Conservation (phyloP, 306 rosid genomes). For the Lotus japonicus region DNA sequence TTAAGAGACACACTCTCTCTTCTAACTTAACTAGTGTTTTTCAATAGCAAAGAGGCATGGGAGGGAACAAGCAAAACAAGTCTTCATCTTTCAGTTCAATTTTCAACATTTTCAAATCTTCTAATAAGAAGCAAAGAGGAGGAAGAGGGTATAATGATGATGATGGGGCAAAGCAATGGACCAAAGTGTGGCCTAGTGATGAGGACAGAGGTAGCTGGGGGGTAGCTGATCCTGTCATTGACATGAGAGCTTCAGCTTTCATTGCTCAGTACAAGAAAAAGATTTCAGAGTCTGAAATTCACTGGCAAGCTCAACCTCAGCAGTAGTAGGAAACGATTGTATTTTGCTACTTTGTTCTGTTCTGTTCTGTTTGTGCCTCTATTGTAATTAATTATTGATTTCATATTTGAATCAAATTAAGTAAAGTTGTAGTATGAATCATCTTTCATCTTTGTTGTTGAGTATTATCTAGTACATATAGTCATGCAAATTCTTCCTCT, state of each 20-base stretch:
- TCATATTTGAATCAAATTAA: too few relatives aligned
- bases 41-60: slow-evolving; percentile 36
- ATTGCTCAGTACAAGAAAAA: slow-evolving; percentile 44
- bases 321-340: neutral
- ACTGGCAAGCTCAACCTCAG: slow-evolving; percentile 35
- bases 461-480: too few relatives aligned
- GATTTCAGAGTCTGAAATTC: slow-evolving; percentile 47
- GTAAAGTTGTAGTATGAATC: too few relatives aligned
- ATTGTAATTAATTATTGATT: too few relatives aligned
- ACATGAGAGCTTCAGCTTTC: slow-evolving; percentile 52
- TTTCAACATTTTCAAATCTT: slow-evolving; percentile 50
- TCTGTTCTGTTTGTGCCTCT: neutral
- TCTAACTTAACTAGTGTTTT: neutral
- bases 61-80: slow-evolving; percentile 48
- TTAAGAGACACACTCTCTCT: slow-evolving; percentile 5
- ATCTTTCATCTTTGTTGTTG: too few relatives aligned
- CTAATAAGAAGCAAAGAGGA: slow-evolving; percentile 28
- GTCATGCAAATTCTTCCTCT: too few relatives aligned
- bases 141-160: slow-evolving; percentile 15
- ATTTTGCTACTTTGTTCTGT: neutral
- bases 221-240: slow-evolving; percentile 63
- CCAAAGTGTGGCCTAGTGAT: slow-evolving; percentile 62
- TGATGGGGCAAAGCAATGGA: slow-evolving; percentile 21
- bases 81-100: slow-evolving; percentile 42
- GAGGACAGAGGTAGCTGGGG: slow-evolving; percentile 49